Conservation (phyloP, 768 basidiomycete genomes). For the Mycena pura region DNA sequence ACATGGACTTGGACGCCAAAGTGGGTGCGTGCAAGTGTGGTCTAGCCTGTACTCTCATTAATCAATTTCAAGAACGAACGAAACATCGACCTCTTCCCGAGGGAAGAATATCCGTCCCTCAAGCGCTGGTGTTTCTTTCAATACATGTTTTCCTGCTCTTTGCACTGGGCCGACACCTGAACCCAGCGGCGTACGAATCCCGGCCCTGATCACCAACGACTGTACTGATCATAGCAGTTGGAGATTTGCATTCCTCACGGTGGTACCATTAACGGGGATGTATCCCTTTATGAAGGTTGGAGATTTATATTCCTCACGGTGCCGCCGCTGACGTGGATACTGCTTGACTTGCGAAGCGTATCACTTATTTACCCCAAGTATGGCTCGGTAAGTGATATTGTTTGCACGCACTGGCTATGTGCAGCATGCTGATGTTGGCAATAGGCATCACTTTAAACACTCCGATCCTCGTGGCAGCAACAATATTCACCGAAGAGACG, state of each 20-base stretch:
- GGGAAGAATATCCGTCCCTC: neutral
- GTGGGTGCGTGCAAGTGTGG: neutral
- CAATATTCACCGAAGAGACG: neutral
- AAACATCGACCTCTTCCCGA: slow-evolving; percentile 2
- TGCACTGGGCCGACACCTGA: neutral
- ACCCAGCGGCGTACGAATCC: neutral
- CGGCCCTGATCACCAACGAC: neutral
- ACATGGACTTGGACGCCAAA: no score
- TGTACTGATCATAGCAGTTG: neutral
- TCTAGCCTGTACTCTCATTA: neutral
- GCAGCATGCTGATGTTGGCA: neutral
- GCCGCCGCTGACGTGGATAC: no score
- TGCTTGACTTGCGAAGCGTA: no score
- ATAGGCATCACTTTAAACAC: slow-evolving; percentile 1
- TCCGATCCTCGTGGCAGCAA: neutral
- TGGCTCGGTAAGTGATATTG: neutral
- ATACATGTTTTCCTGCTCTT: neutral
- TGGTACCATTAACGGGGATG: neutral
- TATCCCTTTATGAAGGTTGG: slow-evolving; percentile 5
- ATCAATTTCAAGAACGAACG: neutral
- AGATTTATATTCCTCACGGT: no score
- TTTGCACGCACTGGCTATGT: neutral
- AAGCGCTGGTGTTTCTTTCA: neutral
- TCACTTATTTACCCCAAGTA: neutral
- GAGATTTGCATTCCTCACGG: neutral